A percentile compares a stretch with the other conserved stretches of the same genome.
Conservation (phyloP, 78 protist genomes). For the Polysphondylium violaceum region DNA sequence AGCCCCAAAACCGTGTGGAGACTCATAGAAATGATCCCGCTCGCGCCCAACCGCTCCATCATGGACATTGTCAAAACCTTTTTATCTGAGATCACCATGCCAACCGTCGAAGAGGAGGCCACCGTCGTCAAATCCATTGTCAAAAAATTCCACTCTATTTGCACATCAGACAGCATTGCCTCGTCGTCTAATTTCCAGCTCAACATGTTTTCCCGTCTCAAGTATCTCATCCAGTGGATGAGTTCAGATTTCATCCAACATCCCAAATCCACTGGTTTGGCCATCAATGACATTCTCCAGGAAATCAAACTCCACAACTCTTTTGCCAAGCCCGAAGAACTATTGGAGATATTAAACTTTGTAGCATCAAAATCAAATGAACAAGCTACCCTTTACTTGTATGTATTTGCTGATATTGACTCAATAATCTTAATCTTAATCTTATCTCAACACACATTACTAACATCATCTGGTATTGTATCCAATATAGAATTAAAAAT, state of each 20-base stretch:
- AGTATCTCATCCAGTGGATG: background rate
- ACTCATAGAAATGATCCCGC: background rate
- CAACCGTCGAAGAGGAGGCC: too few relatives aligned
- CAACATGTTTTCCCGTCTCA: conserved; percentile 21
- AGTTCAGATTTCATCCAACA: background rate
- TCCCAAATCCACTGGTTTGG: too few relatives aligned
- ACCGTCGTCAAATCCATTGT: too few relatives aligned
- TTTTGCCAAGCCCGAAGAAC: background rate
- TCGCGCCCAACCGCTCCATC: background rate
- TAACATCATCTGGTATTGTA: too few relatives aligned
- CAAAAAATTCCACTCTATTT: background rate
- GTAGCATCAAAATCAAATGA: conserved; percentile 2
- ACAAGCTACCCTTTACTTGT: background rate
- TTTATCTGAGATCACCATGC: background rate
- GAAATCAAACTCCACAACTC: background rate
- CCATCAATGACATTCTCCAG: background rate
- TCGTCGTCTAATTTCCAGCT: background rate
- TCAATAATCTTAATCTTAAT: background rate
- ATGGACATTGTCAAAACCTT: background rate
- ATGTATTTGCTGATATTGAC: background rate
- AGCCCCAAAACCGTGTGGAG: background rate
- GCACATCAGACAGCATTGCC: background rate
- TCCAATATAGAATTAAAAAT: background rate
- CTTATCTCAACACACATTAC: too few relatives aligned
- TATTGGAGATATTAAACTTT: conserved; percentile 3